These are phyloP conservation scores for Aspergillus flavus DNA, from an alignment of 2,329 filamentous ascomycete genomes.

Conservation along the genomic window DNA sequence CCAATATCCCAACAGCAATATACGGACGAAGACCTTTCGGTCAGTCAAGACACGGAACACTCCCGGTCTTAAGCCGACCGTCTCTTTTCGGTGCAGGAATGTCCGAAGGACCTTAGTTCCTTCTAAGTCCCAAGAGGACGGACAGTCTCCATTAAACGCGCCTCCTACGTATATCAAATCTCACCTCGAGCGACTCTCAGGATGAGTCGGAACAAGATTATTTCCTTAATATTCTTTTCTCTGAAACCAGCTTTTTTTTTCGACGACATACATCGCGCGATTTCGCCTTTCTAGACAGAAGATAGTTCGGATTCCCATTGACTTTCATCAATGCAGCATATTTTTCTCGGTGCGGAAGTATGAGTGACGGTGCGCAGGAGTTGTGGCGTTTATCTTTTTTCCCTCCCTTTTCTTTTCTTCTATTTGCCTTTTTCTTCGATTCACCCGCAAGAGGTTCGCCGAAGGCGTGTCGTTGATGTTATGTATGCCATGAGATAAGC, in stretches of 20 bases:
- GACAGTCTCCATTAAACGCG: not conserved
- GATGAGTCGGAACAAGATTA: not conserved
- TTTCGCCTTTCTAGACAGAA: not conserved
- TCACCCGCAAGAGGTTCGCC: not conserved
- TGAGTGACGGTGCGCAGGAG: constrained; percentile 15
- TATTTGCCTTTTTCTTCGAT: constrained; percentile 1
- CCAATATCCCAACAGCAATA: not conserved
- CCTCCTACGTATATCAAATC: not conserved
- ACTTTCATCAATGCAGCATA: not conserved
- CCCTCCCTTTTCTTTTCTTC: not conserved
- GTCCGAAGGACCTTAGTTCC: not conserved
- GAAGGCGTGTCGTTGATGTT: constrained; percentile 10
- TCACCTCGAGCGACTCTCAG: not conserved
- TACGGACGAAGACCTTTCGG: not conserved
- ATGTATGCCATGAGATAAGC: constrained; percentile 24
- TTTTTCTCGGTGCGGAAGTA: not conserved
- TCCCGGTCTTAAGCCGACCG: not conserved
- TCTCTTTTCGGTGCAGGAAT: not conserved
- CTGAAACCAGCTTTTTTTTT: not conserved
- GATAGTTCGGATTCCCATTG: not conserved
- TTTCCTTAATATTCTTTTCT: not conserved
- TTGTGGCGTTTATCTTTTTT: constrained; percentile 12
- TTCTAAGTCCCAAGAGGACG: not conserved
- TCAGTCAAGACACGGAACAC: not conserved
- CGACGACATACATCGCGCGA: not conserved